These are phyloP conservation scores for Casuarina glauca DNA, from an alignment of 306 rosid genomes.

Conservation along the genomic window DNA sequence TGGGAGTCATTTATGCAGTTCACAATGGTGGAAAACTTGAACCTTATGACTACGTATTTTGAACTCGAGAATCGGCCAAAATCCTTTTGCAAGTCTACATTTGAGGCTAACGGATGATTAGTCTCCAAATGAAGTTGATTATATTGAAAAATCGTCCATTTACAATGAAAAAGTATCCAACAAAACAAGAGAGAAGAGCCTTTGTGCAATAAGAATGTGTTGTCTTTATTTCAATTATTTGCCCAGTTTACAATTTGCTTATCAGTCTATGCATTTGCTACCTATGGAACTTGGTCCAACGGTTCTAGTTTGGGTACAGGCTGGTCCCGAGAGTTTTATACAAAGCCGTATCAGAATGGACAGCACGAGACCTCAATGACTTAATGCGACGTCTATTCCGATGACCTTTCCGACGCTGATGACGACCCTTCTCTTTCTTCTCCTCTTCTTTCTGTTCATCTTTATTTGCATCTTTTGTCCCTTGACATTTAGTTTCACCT, in stretches of 20 bases:
- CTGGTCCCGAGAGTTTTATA: constrained; percentile 57
- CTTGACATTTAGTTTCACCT: constrained; percentile 13
- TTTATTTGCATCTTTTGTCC: constrained; percentile 19
- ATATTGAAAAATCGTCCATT: no score
- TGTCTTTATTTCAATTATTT: neutral
- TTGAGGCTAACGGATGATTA: constrained; percentile 22
- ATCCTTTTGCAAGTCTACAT: constrained; percentile 25
- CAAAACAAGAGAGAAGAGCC: no score
- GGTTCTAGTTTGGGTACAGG: constrained; percentile 41
- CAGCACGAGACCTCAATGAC: constrained; percentile 47
- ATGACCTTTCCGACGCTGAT: constrained; percentile 37
- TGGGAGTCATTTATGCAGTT: neutral
- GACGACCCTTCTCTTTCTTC: constrained; percentile 28
- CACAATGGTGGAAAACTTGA: constrained; percentile 20
- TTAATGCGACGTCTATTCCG: constrained; percentile 37
- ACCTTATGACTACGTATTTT: neutral
- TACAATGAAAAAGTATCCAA: no score
- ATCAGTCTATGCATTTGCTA: neutral
- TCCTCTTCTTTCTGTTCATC: constrained; percentile 16
- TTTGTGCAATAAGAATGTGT: no score
- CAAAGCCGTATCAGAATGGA: constrained; percentile 68
- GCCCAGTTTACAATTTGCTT: constrained; percentile 8
- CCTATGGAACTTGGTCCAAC: neutral
- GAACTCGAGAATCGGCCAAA: constrained; percentile 20
- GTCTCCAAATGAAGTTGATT: neutral